A percentile compares a stretch with the other conserved stretches of the same genome.
These are phyloP conservation scores for Bolboschoenoplectus hybrid DNA, from an alignment of 202 grass and related monocot genomes.

Conservation along the genomic window DNA sequence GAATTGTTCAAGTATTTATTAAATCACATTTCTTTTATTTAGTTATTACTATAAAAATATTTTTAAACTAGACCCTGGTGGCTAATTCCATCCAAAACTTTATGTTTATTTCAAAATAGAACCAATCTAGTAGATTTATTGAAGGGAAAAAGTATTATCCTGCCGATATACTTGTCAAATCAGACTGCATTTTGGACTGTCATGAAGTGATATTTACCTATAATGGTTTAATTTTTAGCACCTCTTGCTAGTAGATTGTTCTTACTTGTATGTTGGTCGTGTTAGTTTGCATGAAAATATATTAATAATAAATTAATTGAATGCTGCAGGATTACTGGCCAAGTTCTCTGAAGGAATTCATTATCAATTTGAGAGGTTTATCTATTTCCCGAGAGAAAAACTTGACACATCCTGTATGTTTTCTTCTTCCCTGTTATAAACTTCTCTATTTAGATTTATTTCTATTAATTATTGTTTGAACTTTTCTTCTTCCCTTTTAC, in stretches of 20 bases:
- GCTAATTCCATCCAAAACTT: neutral
- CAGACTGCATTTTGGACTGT: neutral
- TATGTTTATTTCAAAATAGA: neutral
- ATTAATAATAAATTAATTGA: conserved; percentile 12
- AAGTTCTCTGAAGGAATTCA: conserved; percentile 57
- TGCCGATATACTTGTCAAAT: neutral
- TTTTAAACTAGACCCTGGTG: neutral
- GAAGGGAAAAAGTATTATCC: neutral
- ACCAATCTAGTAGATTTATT: neutral
- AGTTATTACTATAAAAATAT: neutral
- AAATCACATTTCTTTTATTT: neutral
- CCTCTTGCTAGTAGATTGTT: neutral
- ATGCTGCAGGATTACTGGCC: conserved; percentile 75
- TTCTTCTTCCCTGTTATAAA: neutral
- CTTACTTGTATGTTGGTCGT: neutral
- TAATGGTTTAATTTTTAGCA: neutral
- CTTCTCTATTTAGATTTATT: neutral
- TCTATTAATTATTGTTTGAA: neutral
- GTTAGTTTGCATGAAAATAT: conserved; percentile 8
- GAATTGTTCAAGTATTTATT: conserved; percentile 55
- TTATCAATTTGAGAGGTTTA: conserved; percentile 56
- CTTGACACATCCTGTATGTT: conserved; percentile 53
- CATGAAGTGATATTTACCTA: neutral
- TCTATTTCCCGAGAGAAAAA: conserved; percentile 62
- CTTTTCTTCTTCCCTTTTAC: neutral